Base-by-base conservation (phyloP, 805 yeast genomes). In the Ogataea pignaliae region DNA sequence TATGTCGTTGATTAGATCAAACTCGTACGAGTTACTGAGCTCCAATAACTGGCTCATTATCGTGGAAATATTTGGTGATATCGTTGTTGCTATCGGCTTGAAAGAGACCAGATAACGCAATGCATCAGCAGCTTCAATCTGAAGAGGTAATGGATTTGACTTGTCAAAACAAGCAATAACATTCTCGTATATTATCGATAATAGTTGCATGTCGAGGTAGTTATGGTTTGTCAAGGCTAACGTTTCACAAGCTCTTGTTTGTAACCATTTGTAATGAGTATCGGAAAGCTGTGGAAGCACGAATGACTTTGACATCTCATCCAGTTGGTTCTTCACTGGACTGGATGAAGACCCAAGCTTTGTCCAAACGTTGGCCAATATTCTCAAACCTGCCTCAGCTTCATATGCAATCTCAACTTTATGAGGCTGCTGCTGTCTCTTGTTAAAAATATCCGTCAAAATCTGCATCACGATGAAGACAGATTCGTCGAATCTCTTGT, bases 1-100 rank as follows among this genome's bases (percentile, higher is more conserved):
- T 5, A 91, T 93, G 18, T 84, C 85, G 36, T 89, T 79, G 28
- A 91, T 75, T 3, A 88, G 76, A 57, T 93, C 99, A 40, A 85
- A 78, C 57, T 91, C 97, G 48, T 88, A 77, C 40, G 76, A 78
- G 53, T 85, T 81, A 13, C 90, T 81, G 34, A 93, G 65, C 14
- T 73, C 73, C 49, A 91, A 69, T 47, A 93, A 69, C 50, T 78
- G 78, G 46, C 86, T 83, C 87, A 93, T 86, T 1, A 88, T 78
- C 15, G 83, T 81, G 16, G 89, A 72, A 34, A 90, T 83, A 41
- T 78, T 76, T 7, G 74, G 63, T 0, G 84, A 67, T 18, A 89
- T 62, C 3, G 83, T 79, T 37, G 76, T 78, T 48, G 78, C 74
- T 54, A 88, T 85, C 21, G 53, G 55, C 63, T 48, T 52, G 40